Conservation (phyloP, 192 early-diverging fungal genomes). For the Entomortierella lignicola region DNA sequence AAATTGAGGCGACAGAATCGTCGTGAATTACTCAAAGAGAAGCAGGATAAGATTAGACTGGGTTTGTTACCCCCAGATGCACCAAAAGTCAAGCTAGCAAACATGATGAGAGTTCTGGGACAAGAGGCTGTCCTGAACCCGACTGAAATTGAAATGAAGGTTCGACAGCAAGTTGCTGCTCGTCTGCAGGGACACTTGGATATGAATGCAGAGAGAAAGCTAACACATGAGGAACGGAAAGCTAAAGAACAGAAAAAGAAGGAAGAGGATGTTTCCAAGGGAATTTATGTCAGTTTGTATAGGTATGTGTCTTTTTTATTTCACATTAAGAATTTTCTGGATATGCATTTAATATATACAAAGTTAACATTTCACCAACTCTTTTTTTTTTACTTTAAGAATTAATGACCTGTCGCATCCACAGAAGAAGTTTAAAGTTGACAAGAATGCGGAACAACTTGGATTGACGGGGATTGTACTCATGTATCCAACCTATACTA, state of each 20-base stretch:
- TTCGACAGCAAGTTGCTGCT: conserved; percentile 87
- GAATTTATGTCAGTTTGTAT: conserved; percentile 86
- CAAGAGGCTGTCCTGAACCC: conserved; percentile 95
- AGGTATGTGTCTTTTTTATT: conserved; percentile 62
- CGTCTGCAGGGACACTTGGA: conserved; percentile 85
- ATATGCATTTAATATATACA: no score
- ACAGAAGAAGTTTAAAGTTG: conserved; percentile 92
- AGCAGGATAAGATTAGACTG: conserved; percentile 93
- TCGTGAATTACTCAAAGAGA: conserved; percentile 88
- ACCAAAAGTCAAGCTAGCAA: conserved; percentile 91
- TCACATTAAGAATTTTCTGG: not conserved
- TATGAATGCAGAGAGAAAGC: conserved; percentile 83
- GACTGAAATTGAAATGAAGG: conserved; percentile 91
- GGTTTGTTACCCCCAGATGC: conserved; percentile 93
- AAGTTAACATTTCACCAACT: not conserved
- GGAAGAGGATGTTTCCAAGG: conserved; percentile 73
- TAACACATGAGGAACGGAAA: conserved; percentile 88
- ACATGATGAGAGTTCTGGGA: conserved; percentile 96
- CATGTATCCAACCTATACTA: conserved; percentile 74
- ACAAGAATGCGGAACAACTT: conserved; percentile 88
- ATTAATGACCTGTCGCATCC: conserved; percentile 82
- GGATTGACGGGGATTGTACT: conserved; percentile 87
- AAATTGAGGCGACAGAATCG: conserved; percentile 92
- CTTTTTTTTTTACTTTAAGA: conserved; percentile 55
- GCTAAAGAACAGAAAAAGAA: conserved; percentile 84